Conservation (phyloP, 2,329 filamentous ascomycete species). For the Aphanoascus verrucosus region DNA sequence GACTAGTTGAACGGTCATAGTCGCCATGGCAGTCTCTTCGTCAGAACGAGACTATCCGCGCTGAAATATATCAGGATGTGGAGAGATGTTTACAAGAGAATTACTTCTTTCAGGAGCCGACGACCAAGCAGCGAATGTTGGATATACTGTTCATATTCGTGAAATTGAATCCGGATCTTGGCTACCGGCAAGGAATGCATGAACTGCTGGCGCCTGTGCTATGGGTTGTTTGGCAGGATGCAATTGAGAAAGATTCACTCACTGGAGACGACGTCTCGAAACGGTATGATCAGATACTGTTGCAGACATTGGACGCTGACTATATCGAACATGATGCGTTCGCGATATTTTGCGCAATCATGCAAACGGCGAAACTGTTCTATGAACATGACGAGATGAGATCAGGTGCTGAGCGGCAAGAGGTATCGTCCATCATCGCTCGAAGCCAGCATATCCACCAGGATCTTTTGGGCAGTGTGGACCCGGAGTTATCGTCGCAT, state of each 20-base stretch:
- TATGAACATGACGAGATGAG: slow-evolving; percentile 58
- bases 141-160: slow-evolving; percentile 91
- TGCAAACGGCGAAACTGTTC: slow-evolving; percentile 77
- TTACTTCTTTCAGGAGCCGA: slow-evolving; percentile 70
- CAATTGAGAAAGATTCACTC: slow-evolving; percentile 46
- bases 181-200: slow-evolving; percentile 98
- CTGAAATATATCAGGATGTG: slow-evolving; percentile 90
- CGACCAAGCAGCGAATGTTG: slow-evolving; percentile 68
- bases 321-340: slow-evolving; percentile 89
- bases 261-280: slow-evolving; percentile 23
- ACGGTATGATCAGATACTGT: slow-evolving; percentile 43
- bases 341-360: slow-evolving; percentile 70
- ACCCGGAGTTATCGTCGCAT: slow-evolving; percentile 73
- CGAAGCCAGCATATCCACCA: slow-evolving; percentile 83
- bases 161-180: slow-evolving; percentile 76
- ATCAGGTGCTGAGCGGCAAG: slow-evolving; percentile 28
- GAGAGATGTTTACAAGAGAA: slow-evolving; percentile 84
- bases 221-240: slow-evolving; percentile 73
- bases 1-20: slow-evolving; percentile 46
- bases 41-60: slow-evolving; percentile 69
- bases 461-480: slow-evolving; percentile 62
- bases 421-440: slow-evolving; percentile 63
- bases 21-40: slow-evolving; percentile 86
- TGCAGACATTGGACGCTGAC: slow-evolving; percentile 56
- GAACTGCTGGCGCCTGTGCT: slow-evolving; percentile 84